Percentiles rank a stretch among this genome's conserved stretches.
These are phyloP conservation scores for Sporothrix schenckii DNA, from an alignment of 2,329 filamentous ascomycete genomes.

Conservation along the genomic window DNA sequence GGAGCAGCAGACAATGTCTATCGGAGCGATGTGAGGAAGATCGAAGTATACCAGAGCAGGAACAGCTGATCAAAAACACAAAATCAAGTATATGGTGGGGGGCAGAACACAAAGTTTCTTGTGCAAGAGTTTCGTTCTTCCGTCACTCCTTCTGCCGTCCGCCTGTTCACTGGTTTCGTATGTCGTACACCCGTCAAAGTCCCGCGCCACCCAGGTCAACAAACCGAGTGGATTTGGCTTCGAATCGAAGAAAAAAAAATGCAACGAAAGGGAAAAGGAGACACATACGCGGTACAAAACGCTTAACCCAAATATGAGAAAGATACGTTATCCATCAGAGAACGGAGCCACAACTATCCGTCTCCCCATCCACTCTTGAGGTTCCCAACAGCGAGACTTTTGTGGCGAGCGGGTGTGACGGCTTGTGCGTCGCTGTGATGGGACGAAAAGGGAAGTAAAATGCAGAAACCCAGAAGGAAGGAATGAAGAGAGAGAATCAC, in stretches of 20 bases:
- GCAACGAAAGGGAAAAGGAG: no score
- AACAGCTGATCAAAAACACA: background rate
- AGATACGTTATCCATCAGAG: background rate
- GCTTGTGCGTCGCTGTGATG: constrained; percentile 20
- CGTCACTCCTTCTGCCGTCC: constrained; percentile 22
- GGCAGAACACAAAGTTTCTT: background rate
- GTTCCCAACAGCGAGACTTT: constrained; percentile 19
- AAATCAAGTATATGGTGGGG: background rate
- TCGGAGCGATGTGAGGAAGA: background rate
- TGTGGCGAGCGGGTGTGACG: constrained; percentile 26
- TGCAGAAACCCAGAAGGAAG: background rate
- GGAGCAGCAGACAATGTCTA: background rate
- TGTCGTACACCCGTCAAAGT: constrained; percentile 1
- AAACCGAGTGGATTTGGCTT: background rate
- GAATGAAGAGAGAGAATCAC: background rate
- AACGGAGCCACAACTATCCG: background rate
- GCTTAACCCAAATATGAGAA: background rate
- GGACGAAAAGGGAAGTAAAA: constrained; percentile 18
- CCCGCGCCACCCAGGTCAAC: background rate
- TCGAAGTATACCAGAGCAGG: no score
- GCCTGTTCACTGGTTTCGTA: background rate
- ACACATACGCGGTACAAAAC: background rate
- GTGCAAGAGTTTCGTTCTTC: constrained; percentile 20
- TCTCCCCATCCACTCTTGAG: background rate
- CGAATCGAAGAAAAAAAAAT: background rate